Base-by-base conservation (phyloP, 805 yeast genomes). In the Ogataea kodamae region DNA sequence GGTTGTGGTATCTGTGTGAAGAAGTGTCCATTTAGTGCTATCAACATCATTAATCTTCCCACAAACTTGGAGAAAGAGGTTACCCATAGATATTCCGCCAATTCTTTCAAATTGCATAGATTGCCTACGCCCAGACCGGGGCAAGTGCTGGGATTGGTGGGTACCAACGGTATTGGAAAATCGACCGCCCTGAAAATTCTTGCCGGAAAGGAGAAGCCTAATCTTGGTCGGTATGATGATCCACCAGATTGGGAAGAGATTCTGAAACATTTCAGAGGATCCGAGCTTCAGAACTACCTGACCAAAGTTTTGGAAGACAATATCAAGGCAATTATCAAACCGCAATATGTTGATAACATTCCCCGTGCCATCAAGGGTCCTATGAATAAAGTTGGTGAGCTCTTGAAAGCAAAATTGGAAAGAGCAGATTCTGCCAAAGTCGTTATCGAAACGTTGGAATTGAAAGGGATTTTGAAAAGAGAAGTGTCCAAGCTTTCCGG, bases 1-100 rank as follows among this genome's bases (percentile, higher is more conserved):
- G 98, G 98, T 61, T 92, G 98, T 73, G 98, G 98, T 88, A 92
- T 92, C 52, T 92, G 98, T 75, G 96, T 89, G 33, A 92, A 92
- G 65, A 92, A 88, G 61, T 92, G 98, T 67, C 98, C 98, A 18
- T 92, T 92, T 57, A 96, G 90, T 55, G 98, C 98, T 45, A 89
- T 92, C 55, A 83, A 76, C 56, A 92, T 92, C 59, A 92, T 92
- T 69, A 92, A 92, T 59, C 72, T 92, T 61, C 98, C 98, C 46
- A 90, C 97, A 11, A 89, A 92, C 62, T 73, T 92, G 59, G 97
- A 90, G 35, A 67, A 71, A 30, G 90, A 92, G 62, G 94, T 89
- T 37, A 88, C 97, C 22, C 97, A 92, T 64, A 79, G 98, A 70
- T 92, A 92, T 64, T 86, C 96, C 30, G 98, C 97, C 35, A 92